These are phyloP conservation scores for Exophiala lecanii-corni DNA, from an alignment of 2,329 filamentous ascomycete species.

Conservation along the genomic window DNA sequence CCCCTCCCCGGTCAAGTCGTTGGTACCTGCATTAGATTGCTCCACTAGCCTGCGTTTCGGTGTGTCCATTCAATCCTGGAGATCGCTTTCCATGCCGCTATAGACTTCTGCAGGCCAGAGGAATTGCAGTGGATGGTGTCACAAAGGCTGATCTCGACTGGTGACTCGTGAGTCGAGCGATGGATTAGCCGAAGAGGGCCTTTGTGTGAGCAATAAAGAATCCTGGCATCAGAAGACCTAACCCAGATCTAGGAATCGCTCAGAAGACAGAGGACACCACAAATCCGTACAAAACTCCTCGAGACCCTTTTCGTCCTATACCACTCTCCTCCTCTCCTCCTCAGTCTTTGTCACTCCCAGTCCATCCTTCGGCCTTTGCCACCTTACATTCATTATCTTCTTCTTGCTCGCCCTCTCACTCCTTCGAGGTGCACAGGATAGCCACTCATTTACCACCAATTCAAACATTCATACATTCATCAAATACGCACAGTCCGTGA, in stretches of 20 bases:
- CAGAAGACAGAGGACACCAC: neutral
- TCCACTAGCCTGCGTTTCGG: neutral
- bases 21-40: conserved; percentile 4
- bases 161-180: neutral
- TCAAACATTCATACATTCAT: neutral
- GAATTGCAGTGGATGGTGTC: no score
- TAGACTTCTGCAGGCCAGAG: no score
- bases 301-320: conserved; percentile 6
- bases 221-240: no score
- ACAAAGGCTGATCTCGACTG: no score
- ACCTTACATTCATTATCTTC: conserved; percentile 12
- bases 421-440: conserved; percentile 19
- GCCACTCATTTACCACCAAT: conserved; percentile 15
- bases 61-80: neutral
- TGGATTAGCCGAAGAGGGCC: neutral
- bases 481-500: conserved; percentile 21
- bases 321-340: conserved; percentile 4
- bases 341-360: conserved; percentile 7
- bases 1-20: no score
- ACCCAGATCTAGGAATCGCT: neutral
- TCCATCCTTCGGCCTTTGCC: conserved; percentile 16
- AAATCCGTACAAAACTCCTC: conserved; percentile 5
- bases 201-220: neutral
- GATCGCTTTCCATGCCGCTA: no score
- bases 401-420: conserved; percentile 19